These are phyloP conservation scores for Leptodontidium sp. DNA, from an alignment of 2,329 filamentous ascomycete species.

Conservation along the genomic window DNA sequence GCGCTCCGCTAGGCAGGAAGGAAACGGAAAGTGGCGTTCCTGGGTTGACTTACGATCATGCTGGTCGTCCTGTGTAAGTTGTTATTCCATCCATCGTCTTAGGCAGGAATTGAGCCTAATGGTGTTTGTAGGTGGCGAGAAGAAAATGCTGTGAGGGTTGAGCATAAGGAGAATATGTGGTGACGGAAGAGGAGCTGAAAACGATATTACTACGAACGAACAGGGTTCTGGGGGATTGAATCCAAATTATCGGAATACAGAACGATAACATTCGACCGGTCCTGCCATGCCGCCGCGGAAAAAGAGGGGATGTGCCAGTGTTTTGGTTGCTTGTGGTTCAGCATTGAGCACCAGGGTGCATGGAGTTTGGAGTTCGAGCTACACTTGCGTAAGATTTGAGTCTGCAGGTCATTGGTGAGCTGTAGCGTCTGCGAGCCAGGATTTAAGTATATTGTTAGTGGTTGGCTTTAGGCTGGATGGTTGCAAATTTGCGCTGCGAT, in stretches of 20 bases:
- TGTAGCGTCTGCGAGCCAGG: too few species aligned
- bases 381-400: too few species aligned
- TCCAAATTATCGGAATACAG: neutral
- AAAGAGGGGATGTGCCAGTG: neutral
- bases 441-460: too few species aligned
- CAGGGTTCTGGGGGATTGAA: neutral
- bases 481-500: too few species aligned
- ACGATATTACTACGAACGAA: neutral
- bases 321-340: neutral
- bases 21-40: slow-evolving; percentile 35
- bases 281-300: neutral
- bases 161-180: slow-evolving; percentile 25
- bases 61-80: slow-evolving; percentile 37
- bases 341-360: too few species aligned
- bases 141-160: slow-evolving; percentile 28
- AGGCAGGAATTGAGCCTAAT: slow-evolving; percentile 8
- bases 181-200: neutral
- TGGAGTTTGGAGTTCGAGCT: too few species aligned
- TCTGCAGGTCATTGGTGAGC: too few species aligned
- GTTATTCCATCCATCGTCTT: neutral
- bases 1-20: slow-evolving; percentile 23
- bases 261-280: neutral
- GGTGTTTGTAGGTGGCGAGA: slow-evolving; percentile 29
- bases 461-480: too few species aligned
- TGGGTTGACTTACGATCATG: slow-evolving; percentile 37